These are phyloP conservation scores for Entoloma clypeatum DNA, from an alignment of 1,284 basidiomycete species.

Conservation along the genomic window DNA sequence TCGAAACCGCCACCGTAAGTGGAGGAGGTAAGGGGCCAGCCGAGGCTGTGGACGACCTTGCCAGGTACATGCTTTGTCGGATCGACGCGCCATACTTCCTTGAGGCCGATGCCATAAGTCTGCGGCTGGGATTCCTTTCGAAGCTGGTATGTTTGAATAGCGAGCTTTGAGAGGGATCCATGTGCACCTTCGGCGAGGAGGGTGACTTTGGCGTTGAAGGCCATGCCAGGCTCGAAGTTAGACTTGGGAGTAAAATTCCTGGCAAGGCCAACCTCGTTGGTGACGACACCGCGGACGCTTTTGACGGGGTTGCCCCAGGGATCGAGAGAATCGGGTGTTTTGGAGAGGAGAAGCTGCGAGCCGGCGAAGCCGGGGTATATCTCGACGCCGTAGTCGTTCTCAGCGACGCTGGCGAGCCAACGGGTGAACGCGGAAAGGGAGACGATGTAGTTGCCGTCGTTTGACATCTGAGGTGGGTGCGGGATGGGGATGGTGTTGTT, in stretches of 20 bases:
- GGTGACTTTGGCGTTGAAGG: conserved; percentile 91
- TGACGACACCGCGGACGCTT: conserved; percentile 79
- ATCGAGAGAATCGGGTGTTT: conserved; percentile 40
- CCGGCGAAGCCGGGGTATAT: conserved; percentile 98
- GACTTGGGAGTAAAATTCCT: conserved; percentile 79
- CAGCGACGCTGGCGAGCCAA: conserved; percentile 89
- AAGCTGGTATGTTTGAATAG: conserved; percentile 77
- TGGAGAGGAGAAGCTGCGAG: conserved; percentile 74
- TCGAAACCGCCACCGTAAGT: conserved; percentile 95
- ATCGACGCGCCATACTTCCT: conserved; percentile 95
- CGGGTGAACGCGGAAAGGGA: conserved; percentile 87
- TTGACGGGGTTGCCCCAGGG: conserved; percentile 43
- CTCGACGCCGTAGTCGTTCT: conserved; percentile 86
- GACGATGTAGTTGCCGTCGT: conserved; percentile 88
- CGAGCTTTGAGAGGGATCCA: conserved; percentile 85
- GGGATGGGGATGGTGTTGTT: conserved; percentile 80
- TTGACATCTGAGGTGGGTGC: conserved; percentile 97
- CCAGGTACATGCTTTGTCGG: conserved; percentile 66
- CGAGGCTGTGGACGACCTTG: conserved; percentile 89
- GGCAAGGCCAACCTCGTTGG: conserved; percentile 94
- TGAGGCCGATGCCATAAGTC: conserved; percentile 95
- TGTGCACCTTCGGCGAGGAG: conserved; percentile 97
- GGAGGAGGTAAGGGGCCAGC: conserved; percentile 84
- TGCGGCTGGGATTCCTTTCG: conserved; percentile 83
- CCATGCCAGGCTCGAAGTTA: conserved; percentile 95